phyloP scores from a whole-genome alignment of 23 red algal species.

The Gracilariopsis chorda region DNA sequence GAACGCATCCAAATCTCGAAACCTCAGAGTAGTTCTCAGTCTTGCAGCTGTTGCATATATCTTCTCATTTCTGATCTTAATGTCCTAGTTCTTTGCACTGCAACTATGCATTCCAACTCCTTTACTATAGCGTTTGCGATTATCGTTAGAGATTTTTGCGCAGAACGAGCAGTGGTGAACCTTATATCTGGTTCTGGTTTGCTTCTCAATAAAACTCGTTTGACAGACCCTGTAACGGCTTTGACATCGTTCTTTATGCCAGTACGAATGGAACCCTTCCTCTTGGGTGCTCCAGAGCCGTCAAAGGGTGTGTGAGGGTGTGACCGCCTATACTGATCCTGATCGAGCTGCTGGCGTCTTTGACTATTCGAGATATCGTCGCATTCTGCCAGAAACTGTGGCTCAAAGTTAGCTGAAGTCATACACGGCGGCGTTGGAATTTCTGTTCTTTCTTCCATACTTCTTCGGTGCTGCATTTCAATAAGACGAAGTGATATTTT shows the following conservation, averaged over 20 bases:
- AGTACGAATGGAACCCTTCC: not conserved
- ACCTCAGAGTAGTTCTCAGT: not conserved
- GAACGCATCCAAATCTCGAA: slow-evolving; percentile 1
- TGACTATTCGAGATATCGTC: not conserved
- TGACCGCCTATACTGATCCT: not conserved
- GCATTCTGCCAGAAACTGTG: not conserved
- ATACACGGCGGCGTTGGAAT: no score
- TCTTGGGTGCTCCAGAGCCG: not conserved
- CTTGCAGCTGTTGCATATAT: not conserved
- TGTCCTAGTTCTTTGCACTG: not conserved
- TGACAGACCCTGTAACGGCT: not conserved
- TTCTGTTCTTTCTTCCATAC: not conserved
- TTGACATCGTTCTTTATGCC: slow-evolving; percentile 11
- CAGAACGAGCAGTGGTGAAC: slow-evolving; percentile 11
- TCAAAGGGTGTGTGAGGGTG: not conserved
- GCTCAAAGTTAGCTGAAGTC: not conserved
- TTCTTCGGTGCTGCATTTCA: no score
- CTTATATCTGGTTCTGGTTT: slow-evolving; percentile 1
- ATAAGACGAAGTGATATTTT: no score
- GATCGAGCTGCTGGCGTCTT: not conserved
- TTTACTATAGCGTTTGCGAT: not conserved
- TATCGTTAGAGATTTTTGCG: not conserved
- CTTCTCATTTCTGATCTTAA: slow-evolving; percentile 7
- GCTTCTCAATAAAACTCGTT: not conserved
- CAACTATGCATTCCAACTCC: not conserved